Evolutionary conservation across 306 rosid species (phyloP).

Genomic region (Lagenaria siceraria): DNA sequence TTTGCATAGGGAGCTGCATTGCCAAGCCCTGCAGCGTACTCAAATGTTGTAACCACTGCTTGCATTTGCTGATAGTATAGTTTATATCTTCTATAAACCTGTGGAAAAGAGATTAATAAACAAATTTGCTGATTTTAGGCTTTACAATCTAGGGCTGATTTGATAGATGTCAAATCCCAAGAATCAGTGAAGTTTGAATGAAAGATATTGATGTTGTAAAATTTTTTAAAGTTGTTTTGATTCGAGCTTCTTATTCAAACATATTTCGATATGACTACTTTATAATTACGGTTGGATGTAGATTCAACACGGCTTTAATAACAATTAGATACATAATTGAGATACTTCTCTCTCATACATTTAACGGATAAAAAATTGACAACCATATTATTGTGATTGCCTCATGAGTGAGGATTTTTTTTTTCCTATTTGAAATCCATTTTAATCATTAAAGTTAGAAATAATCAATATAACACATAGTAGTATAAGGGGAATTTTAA

Average conservation of each 20-base stretch:
- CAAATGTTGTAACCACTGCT: slow-evolving; percentile 56
- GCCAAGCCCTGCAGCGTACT: slow-evolving; percentile 68
- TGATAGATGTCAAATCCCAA: not conserved
- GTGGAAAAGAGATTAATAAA: not conserved
- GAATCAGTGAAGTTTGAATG: not conserved
- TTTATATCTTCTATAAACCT: slow-evolving; percentile 77
- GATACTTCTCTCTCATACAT: no score
- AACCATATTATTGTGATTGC: no score
- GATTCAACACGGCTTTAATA: no score
- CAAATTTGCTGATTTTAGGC: not conserved
- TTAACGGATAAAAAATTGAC: no score
- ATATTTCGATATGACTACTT: no score
- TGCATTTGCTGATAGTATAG: slow-evolving; percentile 84
- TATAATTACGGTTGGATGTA: no score
- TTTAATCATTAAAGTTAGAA: not conserved
- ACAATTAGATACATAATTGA: no score
- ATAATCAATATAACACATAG: not conserved
- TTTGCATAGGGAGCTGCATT: slow-evolving; percentile 73
- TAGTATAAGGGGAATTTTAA: no score
- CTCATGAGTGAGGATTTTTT: not conserved
- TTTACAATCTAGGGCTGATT: not conserved
- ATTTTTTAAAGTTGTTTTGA: not conserved
- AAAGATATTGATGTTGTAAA: not conserved
- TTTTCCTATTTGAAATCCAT: not conserved
- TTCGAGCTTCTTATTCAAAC: not conserved